A percentile compares a stretch with the other conserved stretches of the same genome.
phyloP scores from a whole-genome alignment of 129 eudicot genomes.

The Pittosporum tobira region DNA sequence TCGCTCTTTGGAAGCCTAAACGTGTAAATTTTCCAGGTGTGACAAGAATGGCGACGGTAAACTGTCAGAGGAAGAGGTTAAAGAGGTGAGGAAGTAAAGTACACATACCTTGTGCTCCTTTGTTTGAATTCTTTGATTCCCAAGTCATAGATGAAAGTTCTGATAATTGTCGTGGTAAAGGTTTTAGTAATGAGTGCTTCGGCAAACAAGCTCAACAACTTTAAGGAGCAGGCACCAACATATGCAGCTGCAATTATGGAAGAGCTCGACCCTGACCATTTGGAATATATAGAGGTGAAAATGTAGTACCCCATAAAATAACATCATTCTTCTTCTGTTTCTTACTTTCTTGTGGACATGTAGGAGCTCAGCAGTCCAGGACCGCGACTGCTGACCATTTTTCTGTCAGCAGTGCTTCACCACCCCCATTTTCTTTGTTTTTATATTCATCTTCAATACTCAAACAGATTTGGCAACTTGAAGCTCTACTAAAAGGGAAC shows the following conservation, averaged over 20 bases:
- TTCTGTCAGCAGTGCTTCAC: no score
- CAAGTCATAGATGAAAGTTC: slow-evolving; percentile 1
- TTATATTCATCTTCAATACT: not conserved
- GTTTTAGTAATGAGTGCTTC: slow-evolving; percentile 93
- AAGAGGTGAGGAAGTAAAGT: slow-evolving; percentile 54
- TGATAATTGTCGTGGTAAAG: slow-evolving; percentile 27
- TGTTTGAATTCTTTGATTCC: not conserved
- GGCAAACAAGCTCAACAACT: slow-evolving; percentile 75
- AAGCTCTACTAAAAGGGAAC: slow-evolving; percentile 70
- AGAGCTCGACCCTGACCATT: slow-evolving; percentile 84
- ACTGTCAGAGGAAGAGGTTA: slow-evolving; percentile 82
- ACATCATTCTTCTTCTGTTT: no score
- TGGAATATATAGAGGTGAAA: slow-evolving; percentile 78
- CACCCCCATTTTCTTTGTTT: not conserved
- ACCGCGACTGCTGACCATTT: no score
- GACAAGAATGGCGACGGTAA: slow-evolving; percentile 96
- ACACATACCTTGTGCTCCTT: not conserved
- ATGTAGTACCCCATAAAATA: not conserved
- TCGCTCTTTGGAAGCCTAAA: not conserved
- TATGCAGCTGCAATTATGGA: slow-evolving; percentile 97
- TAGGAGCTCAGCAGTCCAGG: no score
- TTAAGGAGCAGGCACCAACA: slow-evolving; percentile 63
- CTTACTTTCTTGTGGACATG: no score
- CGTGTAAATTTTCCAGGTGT: slow-evolving; percentile 53
- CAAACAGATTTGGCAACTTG: slow-evolving; percentile 97